Base-by-base conservation (phyloP, 2,329 filamentous ascomycete species). In the Fonsecaea multimorphosa region DNA sequence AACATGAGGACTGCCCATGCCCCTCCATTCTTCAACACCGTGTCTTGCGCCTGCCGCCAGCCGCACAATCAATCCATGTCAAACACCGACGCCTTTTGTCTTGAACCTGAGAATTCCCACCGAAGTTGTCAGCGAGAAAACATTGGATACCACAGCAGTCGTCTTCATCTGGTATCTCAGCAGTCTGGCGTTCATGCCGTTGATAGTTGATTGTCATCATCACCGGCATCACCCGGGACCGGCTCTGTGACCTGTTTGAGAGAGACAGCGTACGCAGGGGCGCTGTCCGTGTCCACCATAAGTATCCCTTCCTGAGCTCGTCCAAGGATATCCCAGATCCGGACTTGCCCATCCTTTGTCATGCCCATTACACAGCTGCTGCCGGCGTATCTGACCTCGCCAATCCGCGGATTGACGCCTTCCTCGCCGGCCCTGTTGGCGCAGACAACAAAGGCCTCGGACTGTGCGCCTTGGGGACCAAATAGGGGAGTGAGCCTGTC, bases 401-500 rank as follows among this genome's bases (percentile, higher is more conserved):
- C 76, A 66, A 78, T 76, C 49, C 76, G 72, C 36, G 75, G 75
- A 54, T 73, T 75, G 19, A 70, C 72, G 19, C 76, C 77, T 68
- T 74, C 81, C 61, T 79, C 76, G 1, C 81, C 81, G 12, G 75
- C 72, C 54, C 81, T 73, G 73, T 83, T 83, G 16, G 80, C 80
- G 72, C 81, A 81, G 40, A 83, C 77, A 19, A 82, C 74, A 56
- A 83, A 73, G 16, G 80, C 75, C 66, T 78, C 78, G 64, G 76
- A 59, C 58, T 71, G 60, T 12, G 61, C 58, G 22, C 63, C 72
- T 44, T 63, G 65, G 14, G 69, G 57, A 40, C 74, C 72, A n/a
- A 83, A 65, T 8, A 83, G 73, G 1, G 87, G 87, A 73, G 81
- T 79, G 64, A 89, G 85, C 49, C 87, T 76, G 73, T 85, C 82